Base-by-base conservation (phyloP, 441 rosid species). In the Jatropha multifida region DNA sequence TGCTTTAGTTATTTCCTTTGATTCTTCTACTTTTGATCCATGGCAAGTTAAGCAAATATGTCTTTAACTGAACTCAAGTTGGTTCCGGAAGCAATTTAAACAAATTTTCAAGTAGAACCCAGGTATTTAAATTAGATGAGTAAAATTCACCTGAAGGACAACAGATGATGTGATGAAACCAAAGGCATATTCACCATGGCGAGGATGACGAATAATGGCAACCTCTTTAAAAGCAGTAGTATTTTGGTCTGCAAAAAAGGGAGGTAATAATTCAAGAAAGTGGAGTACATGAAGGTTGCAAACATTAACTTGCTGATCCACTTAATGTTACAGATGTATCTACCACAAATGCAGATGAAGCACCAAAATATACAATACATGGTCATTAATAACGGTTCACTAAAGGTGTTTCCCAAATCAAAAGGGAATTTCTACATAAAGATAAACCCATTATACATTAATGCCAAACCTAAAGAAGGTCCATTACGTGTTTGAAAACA, bases 121-220 rank as follows among this genome's bases (percentile, higher is more conserved):
- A 38, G 15, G 51, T 70, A 20, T 32, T 11, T 52, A 63, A 67
- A 27, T 51, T 58, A 46, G 23, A 61, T 23, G 49, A 68, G n/a
- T 49, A 65, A 48, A 41, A 62, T 78, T 70, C 11, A 93, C 99
- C 94, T 94, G 98, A 46, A 96, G 91, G 75, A 84, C 76, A 42
- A 96, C 85, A 7, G 94, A 85, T 27, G 99, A 94, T 68, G 98
- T 94, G 73, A 96, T 93, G 84, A 96, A 96, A 69, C 99, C 98
- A 64, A 96, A 90, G 5, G 97, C 98, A 76, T 96, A 94, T 93
- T 94, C 99, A 63, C 99, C 97, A 55, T 86, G 86, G 61, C 97
- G 95, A 32, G 99, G 98, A 92, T 96, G 99, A 66, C 97, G 86
- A 72, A 94, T 96, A 54, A 96, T 96, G 71, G 98, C 97, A 37